These are phyloP conservation scores for Aspergillus intermedius DNA, from an alignment of 2,329 filamentous ascomycete species.

Conservation along the genomic window DNA sequence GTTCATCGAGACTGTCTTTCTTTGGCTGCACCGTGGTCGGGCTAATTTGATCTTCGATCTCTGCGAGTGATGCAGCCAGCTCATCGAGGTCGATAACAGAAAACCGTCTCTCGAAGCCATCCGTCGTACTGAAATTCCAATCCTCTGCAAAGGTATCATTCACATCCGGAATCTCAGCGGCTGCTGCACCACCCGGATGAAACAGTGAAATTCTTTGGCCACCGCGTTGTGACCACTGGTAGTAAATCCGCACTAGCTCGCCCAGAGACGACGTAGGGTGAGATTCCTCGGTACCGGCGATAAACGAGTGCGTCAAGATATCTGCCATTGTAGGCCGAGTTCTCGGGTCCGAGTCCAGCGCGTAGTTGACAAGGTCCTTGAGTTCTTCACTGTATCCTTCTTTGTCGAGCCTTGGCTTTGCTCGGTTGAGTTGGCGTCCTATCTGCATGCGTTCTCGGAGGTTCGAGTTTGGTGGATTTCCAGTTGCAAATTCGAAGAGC, in stretches of 20 bases:
- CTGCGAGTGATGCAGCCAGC: constrained; percentile 41
- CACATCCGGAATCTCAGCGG: constrained; percentile 45
- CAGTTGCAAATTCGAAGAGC: constrained; percentile 44
- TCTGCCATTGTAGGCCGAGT: constrained; percentile 43
- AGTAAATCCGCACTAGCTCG: constrained; percentile 43
- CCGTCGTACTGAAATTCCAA: constrained; percentile 61
- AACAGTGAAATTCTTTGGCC: constrained; percentile 52
- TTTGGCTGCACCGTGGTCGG: constrained; percentile 20
- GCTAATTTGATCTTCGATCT: constrained; percentile 36
- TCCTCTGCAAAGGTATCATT: constrained; percentile 44
- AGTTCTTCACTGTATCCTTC: constrained; percentile 40
- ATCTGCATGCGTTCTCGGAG: constrained; percentile 43
- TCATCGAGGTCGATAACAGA: constrained; percentile 43
- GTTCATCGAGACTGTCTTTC: constrained; percentile 23
- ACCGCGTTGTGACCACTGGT: constrained; percentile 44
- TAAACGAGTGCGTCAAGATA: constrained; percentile 41
- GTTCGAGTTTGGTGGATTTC: constrained; percentile 44
- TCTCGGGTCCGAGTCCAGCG: constrained; percentile 38
- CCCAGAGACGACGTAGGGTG: constrained; percentile 40
- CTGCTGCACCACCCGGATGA: constrained; percentile 52
- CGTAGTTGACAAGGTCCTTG: constrained; percentile 39
- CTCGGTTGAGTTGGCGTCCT: constrained; percentile 38
- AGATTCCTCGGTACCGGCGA: constrained; percentile 35
- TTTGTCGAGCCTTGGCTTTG: constrained; percentile 37
- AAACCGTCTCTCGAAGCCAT: constrained; percentile 51